These are phyloP conservation scores for Leptomonas seymouri DNA, from an alignment of 208 protist genomes.

Conservation along the genomic window DNA sequence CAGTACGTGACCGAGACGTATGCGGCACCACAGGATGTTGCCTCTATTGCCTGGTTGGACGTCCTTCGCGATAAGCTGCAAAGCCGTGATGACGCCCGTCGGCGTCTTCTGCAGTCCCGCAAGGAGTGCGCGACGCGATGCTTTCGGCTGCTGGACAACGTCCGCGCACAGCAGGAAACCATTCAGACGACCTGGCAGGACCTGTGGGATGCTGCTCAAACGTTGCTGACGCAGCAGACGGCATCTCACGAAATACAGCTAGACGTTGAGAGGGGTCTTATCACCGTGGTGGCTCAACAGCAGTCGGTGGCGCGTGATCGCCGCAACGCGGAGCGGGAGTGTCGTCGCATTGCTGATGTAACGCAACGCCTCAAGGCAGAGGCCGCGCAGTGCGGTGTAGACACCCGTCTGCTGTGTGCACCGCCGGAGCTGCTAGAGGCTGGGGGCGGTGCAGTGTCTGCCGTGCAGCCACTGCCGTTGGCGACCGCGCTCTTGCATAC, in stretches of 20 bases:
- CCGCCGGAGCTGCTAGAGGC: conserved; percentile 8
- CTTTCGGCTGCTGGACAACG: conserved; percentile 30
- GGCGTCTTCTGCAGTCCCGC: conserved; percentile 17
- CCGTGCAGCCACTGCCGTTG: not conserved
- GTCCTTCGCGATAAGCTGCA: conserved; percentile 35
- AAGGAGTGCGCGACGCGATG: conserved; percentile 34
- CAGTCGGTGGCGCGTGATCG: conserved; percentile 25
- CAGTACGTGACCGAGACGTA: conserved; percentile 30
- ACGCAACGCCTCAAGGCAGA: conserved; percentile 11
- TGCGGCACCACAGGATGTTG: conserved; percentile 38
- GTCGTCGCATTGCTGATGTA: conserved; percentile 12
- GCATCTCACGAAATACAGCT: conserved; percentile 15
- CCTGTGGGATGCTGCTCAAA: conserved; percentile 17
- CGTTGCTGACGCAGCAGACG: conserved; percentile 15
- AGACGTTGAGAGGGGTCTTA: conserved; percentile 17
- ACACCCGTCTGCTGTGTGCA: conserved; percentile 7
- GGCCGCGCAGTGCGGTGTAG: conserved; percentile 6
- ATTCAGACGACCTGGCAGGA: conserved; percentile 14
- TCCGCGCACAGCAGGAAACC: conserved; percentile 20
- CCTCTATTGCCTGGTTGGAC: conserved; percentile 40
- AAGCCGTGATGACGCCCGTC: conserved; percentile 26
- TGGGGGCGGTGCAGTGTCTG: not conserved
- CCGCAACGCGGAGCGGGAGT: conserved; percentile 15
- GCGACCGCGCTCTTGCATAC: not conserved
- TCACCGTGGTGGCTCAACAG: conserved; percentile 12